Evolutionary conservation across 2,329 filamentous ascomycete species (phyloP), one percentile per base, ranked within the genome.

Genomic region (Aureobasidium sp.): DNA sequence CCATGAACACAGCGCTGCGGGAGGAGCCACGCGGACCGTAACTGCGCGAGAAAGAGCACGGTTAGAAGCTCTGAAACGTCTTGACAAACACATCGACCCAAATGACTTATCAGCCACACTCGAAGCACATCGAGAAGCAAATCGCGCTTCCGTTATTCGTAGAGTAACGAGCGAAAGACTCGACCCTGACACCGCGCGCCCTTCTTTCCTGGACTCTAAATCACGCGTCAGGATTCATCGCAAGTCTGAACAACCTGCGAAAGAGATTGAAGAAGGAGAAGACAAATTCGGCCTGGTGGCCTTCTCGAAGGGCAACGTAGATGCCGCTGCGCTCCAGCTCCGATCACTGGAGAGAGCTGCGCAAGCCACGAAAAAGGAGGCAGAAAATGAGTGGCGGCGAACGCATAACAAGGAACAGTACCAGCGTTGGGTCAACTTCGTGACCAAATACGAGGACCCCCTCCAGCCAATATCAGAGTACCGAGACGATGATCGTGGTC

Each of bases 81-180:
- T 63, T 4, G 36, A 59, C 27, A 20, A 59, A 36, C 24, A 50
- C 17, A 59, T 63, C 41, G 34, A 37, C 2, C 41, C 53, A 12
- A 24, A 60, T 26, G 62, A 63, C 56, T 48, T 63, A 15, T 46
- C 53, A 7, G 62, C 62, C 36, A 63, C 62, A 10, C 62, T 63
- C 36, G 62, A 63, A 46, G 55, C 55, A 17, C 62, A 63, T 26
- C 41, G 62, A 32, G 41, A 60, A 3, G 43, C 55, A 15, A 63
- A 63, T n/a, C 44, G 55, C 36, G 48, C 47, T 13, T 53, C 55
- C 12, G 9, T 63, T 6, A 55, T 63, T 26, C 55, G 39, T 6
- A 37, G 8, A 26, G 12, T 60, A 0, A 2, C 7, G 6, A 48
- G n/a, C 13, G 0, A 1, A 13, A 9, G 5, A 4, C 5, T 17